Base-by-base conservation (phyloP, 352 stramenopile genomes). In the Aphanomyces euteiches region DNA sequence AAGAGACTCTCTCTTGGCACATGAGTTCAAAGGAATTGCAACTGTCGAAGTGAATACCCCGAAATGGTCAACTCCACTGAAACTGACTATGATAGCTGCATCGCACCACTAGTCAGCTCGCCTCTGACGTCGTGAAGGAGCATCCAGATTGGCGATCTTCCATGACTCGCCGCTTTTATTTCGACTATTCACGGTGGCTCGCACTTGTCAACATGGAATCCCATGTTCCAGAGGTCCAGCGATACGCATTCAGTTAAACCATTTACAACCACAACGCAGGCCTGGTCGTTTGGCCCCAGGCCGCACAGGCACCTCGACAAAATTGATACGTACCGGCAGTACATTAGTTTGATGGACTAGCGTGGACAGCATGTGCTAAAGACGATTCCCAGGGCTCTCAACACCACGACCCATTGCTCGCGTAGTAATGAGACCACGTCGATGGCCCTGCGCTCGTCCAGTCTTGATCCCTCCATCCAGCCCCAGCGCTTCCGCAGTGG, bases 61-160 rank as follows among this genome's bases (percentile, higher is more conserved):
- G n/a, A 69, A 43, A 21, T 36, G 15, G 15, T 21, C 48, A n/a
- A 69, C n/a, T 36, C 28, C 41, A 34, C 50, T 7, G 10, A 60
- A 3, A 12, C 47, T 10, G 63, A 69, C 50, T 47, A 69, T 21
- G 40, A 36, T 7, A 37, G n/a, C n/a, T 69, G 38, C 63, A 69
- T 47, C 4, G 5, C 15, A 3, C 5, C 40, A 59, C 63, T 7
- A 47, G 63, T 21, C 5, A 10, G 36, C 34, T 60, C 4, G 3
- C 58, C 1, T 48, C 21, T 1, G 63, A 69, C 8, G 58, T 69
- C 28, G 40, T 60, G 3, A 61, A 38, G 4, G n/a, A 12, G 15
- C 15, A 48, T 3, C 13, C 2, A 2, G 4, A 69, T 2, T 60
- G 53, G 15, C 38, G 37, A 8, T 4, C 15, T 2, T 69, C 43